Evolutionary conservation across 257 asterid species (phyloP).

Genomic region (Solanum microdontum): DNA sequence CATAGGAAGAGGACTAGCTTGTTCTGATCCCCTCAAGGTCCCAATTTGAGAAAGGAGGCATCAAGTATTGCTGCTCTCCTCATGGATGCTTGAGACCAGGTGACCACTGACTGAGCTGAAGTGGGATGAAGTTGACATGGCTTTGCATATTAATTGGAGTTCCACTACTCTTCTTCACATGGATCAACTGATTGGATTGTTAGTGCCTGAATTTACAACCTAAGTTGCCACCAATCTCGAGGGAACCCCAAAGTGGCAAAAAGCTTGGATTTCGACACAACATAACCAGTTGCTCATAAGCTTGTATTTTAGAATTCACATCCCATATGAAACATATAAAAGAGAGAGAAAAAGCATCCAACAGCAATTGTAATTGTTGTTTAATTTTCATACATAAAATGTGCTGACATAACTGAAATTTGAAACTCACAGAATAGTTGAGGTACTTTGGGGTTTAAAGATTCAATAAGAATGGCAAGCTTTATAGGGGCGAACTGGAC

Average conservation of each 20-base stretch:
- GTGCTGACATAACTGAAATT: background rate
- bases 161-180: background rate
- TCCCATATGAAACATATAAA: background rate
- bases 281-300: background rate
- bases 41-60: background rate
- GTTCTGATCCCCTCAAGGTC: background rate
- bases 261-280: background rate
- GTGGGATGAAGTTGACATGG: background rate
- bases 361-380: background rate
- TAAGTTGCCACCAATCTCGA: background rate
- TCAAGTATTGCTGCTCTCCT: background rate
- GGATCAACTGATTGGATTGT: background rate
- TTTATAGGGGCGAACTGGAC: background rate
- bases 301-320: background rate
- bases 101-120: background rate
- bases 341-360: background rate
- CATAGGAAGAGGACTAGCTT: background rate
- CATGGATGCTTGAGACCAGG: background rate
- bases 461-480: background rate
- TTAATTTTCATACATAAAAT: background rate
- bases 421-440: background rate
- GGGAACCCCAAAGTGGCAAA: background rate
- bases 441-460: background rate
- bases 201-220: background rate
- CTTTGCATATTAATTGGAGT: background rate